phyloP scores from a whole-genome alignment of 495 filamentous ascomycete species.

The Podospora pseudocomata region DNA sequence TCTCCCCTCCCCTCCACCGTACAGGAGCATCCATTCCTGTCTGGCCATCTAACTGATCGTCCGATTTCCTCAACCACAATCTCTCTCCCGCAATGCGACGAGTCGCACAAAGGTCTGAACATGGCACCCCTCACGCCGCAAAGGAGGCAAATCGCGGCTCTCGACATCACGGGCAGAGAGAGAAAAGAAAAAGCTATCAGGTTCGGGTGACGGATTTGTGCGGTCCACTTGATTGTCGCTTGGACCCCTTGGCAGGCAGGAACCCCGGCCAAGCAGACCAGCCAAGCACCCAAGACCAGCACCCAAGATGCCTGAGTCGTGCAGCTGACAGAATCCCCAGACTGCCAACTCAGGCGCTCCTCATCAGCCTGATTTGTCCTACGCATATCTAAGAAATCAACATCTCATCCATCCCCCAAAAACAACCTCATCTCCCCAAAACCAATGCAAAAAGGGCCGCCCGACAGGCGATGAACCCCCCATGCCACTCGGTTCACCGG shows the following conservation, averaged over 20 bases:
- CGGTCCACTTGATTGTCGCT: conserved; percentile 6
- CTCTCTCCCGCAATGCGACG: not conserved
- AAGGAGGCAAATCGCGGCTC: not conserved
- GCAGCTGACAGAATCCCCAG: conserved; percentile 1
- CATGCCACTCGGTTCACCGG: not conserved
- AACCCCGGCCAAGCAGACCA: not conserved
- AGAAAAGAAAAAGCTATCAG: not conserved
- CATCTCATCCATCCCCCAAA: not conserved
- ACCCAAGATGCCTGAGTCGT: not conserved
- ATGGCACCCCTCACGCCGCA: not conserved
- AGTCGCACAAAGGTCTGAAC: not conserved
- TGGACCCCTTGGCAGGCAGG: conserved; percentile 6
- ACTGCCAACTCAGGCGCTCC: not conserved
- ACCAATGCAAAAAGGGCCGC: not conserved
- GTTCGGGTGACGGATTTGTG: not conserved
- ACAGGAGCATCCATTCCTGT: not conserved
- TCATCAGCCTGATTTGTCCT: not conserved
- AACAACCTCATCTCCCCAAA: not conserved
- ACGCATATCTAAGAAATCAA: not conserved
- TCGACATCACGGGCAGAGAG: not conserved
- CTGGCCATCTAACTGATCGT: not conserved
- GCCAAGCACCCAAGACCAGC: not conserved
- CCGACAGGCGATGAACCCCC: not conserved
- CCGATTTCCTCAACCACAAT: not conserved
- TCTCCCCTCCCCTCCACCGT: not conserved